Evolutionary conservation across 441 rosid species (phyloP).

Genomic region (Cnidoscolus chayamansa): DNA sequence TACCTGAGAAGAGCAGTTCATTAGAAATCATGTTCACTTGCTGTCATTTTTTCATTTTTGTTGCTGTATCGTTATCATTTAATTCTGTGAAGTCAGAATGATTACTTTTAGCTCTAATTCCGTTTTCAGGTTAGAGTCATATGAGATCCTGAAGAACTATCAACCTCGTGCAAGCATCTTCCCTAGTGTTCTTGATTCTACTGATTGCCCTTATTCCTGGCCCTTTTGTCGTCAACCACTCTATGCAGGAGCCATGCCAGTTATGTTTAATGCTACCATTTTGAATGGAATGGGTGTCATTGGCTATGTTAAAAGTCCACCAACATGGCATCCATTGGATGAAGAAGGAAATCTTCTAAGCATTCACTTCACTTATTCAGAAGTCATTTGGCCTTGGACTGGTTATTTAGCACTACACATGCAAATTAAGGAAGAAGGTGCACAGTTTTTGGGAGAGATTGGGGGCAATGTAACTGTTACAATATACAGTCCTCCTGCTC

Average conservation of each 20-base stretch:
- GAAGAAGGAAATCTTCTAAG: conserved; percentile 92
- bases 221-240: conserved; percentile 97
- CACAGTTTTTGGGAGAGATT: conserved; percentile 73
- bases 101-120: conserved; percentile 32
- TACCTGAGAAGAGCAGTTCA: neutral
- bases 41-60: neutral
- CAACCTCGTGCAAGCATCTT: conserved; percentile 91
- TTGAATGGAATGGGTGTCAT: conserved; percentile 96
- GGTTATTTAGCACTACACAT: conserved; percentile 92
- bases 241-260: conserved; percentile 96
- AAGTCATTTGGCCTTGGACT: conserved; percentile 98
- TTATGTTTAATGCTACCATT: conserved; percentile 83
- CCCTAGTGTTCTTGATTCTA: conserved; percentile 79
- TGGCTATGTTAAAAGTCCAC: conserved; percentile 76
- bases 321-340: conserved; percentile 82
- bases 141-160: conserved; percentile 87
- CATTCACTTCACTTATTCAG: conserved; percentile 75
- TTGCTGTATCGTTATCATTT: neutral
- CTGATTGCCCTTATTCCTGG: conserved; percentile 96
- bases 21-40: neutral
- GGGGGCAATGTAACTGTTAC: conserved; percentile 79
- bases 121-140: conserved; percentile 90
- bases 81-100: neutral
- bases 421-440: conserved; percentile 98
- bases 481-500: conserved; percentile 70